Conservation (phyloP, 805 yeast genomes). For the Cephaloascus albidus region DNA sequence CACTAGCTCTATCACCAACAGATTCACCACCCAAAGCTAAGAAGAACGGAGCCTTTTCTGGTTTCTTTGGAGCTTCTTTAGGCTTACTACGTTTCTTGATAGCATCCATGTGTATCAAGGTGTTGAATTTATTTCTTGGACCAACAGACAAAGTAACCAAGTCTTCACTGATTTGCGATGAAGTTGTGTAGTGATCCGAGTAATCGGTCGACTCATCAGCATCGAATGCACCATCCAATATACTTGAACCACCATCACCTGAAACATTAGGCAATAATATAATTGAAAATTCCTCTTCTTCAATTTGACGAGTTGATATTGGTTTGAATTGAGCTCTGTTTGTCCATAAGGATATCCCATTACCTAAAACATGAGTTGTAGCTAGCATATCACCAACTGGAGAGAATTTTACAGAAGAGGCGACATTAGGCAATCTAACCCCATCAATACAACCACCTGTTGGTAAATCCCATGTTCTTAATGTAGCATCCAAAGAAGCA, state of each 20-base stretch:
- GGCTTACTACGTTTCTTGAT: conserved; percentile 88
- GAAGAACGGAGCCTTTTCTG: conserved; percentile 78
- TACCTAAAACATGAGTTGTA: conserved; percentile 83
- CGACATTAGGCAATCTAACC: conserved; percentile 66
- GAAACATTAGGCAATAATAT: conserved; percentile 66
- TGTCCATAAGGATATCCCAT: conserved; percentile 90
- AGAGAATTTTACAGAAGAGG: conserved; percentile 70
- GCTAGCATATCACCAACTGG: conserved; percentile 88
- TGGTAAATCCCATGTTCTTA: conserved; percentile 96
- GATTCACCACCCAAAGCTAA: conserved; percentile 53
- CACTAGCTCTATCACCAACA: conserved; percentile 64
- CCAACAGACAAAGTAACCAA: conserved; percentile 69
- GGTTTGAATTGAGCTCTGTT: conserved; percentile 78
- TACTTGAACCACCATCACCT: conserved; percentile 64
- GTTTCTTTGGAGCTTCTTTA: conserved; percentile 76
- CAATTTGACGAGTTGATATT: conserved; percentile 65
- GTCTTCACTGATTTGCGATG: conserved; percentile 51
- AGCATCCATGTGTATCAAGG: conserved; percentile 71
- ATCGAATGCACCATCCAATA: conserved; percentile 73
- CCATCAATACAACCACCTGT: conserved; percentile 97
- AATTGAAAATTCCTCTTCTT: conserved; percentile 61
- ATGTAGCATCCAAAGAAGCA: conserved; percentile 73
- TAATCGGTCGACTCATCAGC: conserved; percentile 23
- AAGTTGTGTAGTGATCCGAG: conserved; percentile 35
- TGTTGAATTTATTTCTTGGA: conserved; percentile 71